Percentiles rank a stretch among this genome's conserved stretches.
Conservation (phyloP, 1,284 basidiomycete species). For the Pseudozyma hubeiensis region DNA sequence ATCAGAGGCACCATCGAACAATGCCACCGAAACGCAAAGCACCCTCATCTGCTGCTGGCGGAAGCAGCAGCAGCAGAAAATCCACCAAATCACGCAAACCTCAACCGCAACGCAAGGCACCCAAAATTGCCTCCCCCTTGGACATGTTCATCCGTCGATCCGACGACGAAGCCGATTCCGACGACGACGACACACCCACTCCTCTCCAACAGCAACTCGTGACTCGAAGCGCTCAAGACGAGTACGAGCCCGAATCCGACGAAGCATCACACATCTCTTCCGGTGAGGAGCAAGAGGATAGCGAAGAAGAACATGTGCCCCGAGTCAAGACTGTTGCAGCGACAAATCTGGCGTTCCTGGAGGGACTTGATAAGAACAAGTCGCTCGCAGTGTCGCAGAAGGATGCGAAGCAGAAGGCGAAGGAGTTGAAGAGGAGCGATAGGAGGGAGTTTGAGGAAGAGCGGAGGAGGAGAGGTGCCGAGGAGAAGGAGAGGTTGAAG, state of each 20-base stretch:
- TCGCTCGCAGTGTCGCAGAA: slow-evolving; percentile 33
- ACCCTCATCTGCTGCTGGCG: slow-evolving; percentile 5
- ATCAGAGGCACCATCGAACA: not conserved
- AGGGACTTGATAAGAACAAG: slow-evolving; percentile 32
- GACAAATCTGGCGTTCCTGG: slow-evolving; percentile 34
- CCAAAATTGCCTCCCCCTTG: slow-evolving; percentile 24
- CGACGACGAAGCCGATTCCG: slow-evolving; percentile 25
- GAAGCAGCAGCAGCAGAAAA: slow-evolving; percentile 3
- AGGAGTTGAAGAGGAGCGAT: slow-evolving; percentile 30
- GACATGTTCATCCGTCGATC: slow-evolving; percentile 45
- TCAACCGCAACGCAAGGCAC: slow-evolving; percentile 8
- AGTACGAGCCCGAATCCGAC: slow-evolving; percentile 37
- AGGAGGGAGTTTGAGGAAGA: slow-evolving; percentile 29
- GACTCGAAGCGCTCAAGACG: not conserved
- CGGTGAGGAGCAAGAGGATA: slow-evolving; percentile 1
- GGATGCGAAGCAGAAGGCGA: slow-evolving; percentile 41
- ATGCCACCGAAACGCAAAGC: slow-evolving; percentile 42
- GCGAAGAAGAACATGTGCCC: not conserved
- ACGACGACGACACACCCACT: not conserved
- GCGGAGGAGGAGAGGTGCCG: slow-evolving; percentile 20
- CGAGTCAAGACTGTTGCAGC: slow-evolving; percentile 42
- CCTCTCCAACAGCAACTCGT: not conserved
- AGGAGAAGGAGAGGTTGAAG: slow-evolving; percentile 76
- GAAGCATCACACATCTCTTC: slow-evolving; percentile 40
- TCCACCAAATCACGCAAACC: slow-evolving; percentile 1